These are phyloP conservation scores for Candida lessepsii DNA, from an alignment of 805 yeast genomes.

Conservation along the genomic window DNA sequence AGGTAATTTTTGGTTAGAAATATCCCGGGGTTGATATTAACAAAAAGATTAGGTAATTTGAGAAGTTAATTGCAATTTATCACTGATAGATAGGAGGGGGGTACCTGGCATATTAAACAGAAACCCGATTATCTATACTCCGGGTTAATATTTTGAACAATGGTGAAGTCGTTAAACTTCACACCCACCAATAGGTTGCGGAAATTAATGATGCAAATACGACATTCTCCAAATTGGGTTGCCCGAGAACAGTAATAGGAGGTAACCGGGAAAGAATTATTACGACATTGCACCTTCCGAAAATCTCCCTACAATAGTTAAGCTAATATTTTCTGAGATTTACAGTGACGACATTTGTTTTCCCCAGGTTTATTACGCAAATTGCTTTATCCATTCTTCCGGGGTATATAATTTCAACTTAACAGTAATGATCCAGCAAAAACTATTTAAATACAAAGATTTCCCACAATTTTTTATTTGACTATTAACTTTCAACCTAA, in stretches of 20 bases:
- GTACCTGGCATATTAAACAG: no score
- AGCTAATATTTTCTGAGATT: neutral
- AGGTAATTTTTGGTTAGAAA: neutral
- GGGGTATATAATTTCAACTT: constrained; percentile 9
- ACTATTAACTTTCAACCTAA: no score
- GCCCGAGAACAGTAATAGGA: constrained; percentile 4
- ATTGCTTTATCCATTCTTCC: constrained; percentile 14
- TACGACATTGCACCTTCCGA: neutral
- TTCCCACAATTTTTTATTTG: constrained; percentile 5
- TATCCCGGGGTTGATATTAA: constrained; percentile 1
- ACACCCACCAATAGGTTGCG: neutral
- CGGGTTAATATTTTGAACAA: no score
- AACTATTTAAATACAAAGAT: constrained; percentile 13
- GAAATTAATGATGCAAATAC: constrained; percentile 1
- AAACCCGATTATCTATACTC: no score
- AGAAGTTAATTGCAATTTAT: no score
- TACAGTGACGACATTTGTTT: constrained; percentile 1
- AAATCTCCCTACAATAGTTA: constrained; percentile 3
- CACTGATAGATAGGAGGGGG: no score
- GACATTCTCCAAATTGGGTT: neutral
- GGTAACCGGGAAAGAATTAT: neutral
- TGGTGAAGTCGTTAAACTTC: no score
- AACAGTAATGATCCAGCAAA: constrained; percentile 3
- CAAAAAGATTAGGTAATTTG: no score
- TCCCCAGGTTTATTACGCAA: constrained; percentile 7